Percentiles rank a stretch among this genome's conserved stretches.
Evolutionary conservation across 495 filamentous ascomycete species (phyloP).

Genomic region (Haplographium delicatum): DNA sequence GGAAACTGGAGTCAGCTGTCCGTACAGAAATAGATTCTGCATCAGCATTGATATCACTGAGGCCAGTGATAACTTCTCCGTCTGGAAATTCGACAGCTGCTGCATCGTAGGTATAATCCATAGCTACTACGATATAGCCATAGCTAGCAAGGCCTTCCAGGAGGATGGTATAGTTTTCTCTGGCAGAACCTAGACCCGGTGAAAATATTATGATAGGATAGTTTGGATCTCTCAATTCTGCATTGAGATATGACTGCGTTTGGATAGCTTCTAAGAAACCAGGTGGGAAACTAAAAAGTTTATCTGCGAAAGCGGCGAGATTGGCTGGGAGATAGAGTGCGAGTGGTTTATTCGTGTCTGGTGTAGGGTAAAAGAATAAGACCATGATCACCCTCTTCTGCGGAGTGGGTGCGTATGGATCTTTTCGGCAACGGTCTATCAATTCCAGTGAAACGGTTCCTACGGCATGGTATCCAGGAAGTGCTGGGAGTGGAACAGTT

Average conservation of each 20-base stretch:
- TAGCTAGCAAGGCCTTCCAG: constrained; percentile 40
- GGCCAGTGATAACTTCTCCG: constrained; percentile 22
- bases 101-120: constrained; percentile 46
- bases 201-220: constrained; percentile 34
- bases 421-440: constrained; percentile 26
- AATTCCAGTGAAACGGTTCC: constrained; percentile 24
- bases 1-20: constrained; percentile 30
- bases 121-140: constrained; percentile 40
- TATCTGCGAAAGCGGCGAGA: neutral
- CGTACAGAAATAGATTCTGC: constrained; percentile 19
- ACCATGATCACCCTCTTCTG: constrained; percentile 30
- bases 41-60: neutral
- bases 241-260: constrained; percentile 13
- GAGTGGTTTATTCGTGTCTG: constrained; percentile 16
- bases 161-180: constrained; percentile 37
- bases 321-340: constrained; percentile 19
- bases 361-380: constrained; percentile 32
- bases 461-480: constrained; percentile 26
- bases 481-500: constrained; percentile 2
- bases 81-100: constrained; percentile 43
- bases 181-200: constrained; percentile 28
- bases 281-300: constrained; percentile 7
- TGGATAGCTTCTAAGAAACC: constrained; percentile 10
- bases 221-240: neutral
- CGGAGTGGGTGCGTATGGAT: constrained; percentile 29